A percentile compares a stretch with the other conserved stretches of the same genome.
Conservation (phyloP, 345 rosid genomes). For the Cardamine occulta region DNA sequence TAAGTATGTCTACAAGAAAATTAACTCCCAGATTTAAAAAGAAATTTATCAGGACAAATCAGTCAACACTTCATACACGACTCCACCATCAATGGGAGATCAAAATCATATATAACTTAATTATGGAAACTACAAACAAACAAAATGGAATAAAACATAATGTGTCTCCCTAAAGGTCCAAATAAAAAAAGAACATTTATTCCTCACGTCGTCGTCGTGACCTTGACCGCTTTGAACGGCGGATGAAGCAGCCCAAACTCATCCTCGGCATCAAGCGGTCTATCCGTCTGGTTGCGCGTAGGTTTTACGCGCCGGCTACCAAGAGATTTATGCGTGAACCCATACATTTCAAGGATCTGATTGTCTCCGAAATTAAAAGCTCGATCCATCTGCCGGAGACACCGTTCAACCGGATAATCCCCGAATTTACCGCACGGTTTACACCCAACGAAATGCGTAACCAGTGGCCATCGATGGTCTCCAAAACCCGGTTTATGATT, state of each 20-base stretch:
- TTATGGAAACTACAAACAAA: constrained; percentile 22
- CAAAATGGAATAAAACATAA: constrained; percentile 6
- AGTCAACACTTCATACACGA: constrained; percentile 20
- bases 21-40: neutral
- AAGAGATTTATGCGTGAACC: constrained; percentile 56
- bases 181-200: neutral
- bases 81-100: constrained; percentile 29
- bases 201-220: constrained; percentile 17
- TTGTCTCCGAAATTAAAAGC: constrained; percentile 80
- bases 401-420: constrained; percentile 68
- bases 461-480: constrained; percentile 77
- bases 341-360: constrained; percentile 73
- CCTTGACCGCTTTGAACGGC: constrained; percentile 44
- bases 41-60: neutral
- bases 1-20: neutral
- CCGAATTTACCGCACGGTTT: constrained; percentile 79
- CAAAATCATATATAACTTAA: constrained; percentile 22
- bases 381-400: constrained; percentile 76
- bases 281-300: constrained; percentile 50
- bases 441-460: constrained; percentile 84
- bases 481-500: constrained; percentile 70
- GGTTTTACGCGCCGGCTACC: constrained; percentile 54
- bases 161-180: constrained; percentile 2
- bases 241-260: constrained; percentile 52
- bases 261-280: constrained; percentile 50